Conservation (phyloP, 2,329 filamentous ascomycete genomes). For the Nemania bipapillata region DNA sequence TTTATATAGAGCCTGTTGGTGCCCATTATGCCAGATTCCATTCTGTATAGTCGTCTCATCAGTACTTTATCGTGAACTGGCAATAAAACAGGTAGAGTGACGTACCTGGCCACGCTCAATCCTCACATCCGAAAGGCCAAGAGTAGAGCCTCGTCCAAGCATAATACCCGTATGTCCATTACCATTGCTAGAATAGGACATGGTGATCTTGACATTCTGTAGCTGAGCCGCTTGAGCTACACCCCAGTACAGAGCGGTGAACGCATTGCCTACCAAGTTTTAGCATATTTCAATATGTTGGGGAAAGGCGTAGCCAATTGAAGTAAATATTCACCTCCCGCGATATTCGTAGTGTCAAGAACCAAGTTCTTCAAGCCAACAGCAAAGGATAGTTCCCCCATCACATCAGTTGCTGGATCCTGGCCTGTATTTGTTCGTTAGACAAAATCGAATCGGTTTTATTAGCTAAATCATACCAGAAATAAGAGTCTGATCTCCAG, state of each 20-base stretch:
- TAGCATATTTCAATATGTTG: conserved; percentile 18
- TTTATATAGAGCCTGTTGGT: conserved; percentile 59
- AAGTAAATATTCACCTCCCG: conserved; percentile 44
- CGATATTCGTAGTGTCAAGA: conserved; percentile 56
- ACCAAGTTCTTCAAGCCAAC: conserved; percentile 58
- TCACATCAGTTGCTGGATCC: conserved; percentile 51
- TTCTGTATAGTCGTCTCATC: conserved; percentile 47
- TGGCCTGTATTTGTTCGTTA: conserved; percentile 45
- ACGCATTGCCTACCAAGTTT: conserved; percentile 46
- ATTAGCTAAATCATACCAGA: conserved; percentile 43
- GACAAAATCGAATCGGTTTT: background rate
- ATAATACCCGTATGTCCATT: conserved; percentile 57
- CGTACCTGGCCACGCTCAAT: conserved; percentile 55
- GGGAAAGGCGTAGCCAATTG: background rate
- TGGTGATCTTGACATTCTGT: conserved; percentile 58
- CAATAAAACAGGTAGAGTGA: background rate
- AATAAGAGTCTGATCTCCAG: conserved; percentile 50
- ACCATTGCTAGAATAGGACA: conserved; percentile 53
- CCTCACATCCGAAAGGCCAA: conserved; percentile 56
- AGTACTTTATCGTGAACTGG: background rate
- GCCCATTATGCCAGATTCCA: conserved; percentile 57
- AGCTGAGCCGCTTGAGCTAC: conserved; percentile 58
- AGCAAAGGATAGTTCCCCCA: conserved; percentile 57
- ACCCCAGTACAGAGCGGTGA: conserved; percentile 58
- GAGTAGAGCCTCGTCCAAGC: conserved; percentile 56